These are phyloP conservation scores for Hirschioporus abietinus DNA, from an alignment of 768 basidiomycete genomes.

Conservation along the genomic window DNA sequence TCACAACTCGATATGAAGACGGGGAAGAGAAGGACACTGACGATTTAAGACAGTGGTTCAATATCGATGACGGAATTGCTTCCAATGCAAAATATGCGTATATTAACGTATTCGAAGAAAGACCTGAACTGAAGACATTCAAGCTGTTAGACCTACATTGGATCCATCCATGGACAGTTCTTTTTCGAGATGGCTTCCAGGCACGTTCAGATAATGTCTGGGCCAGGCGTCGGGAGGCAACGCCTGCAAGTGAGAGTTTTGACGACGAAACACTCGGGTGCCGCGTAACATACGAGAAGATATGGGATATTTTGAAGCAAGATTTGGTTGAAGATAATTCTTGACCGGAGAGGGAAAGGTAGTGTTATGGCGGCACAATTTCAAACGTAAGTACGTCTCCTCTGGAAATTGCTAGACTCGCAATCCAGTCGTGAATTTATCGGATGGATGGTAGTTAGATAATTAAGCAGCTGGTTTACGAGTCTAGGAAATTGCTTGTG, in stretches of 20 bases:
- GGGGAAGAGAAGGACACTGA: neutral
- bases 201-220: neutral
- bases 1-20: neutral
- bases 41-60: neutral
- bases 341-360: no score
- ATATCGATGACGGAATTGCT: neutral
- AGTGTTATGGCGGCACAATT: no score
- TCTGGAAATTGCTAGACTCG: no score
- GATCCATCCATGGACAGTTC: neutral
- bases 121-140: neutral
- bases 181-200: neutral
- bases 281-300: neutral
- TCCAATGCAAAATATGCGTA: neutral
- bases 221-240: neutral
- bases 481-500: no score
- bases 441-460: no score
- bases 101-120: neutral
- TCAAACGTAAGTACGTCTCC: no score
- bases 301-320: neutral
- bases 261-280: neutral
- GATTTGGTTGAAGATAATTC: no score
- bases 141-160: neutral
- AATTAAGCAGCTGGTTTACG: no score
- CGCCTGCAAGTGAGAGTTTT: neutral
- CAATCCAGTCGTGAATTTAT: no score